Base-by-base conservation (phyloP, 2,329 filamentous ascomycete genomes). In the Sarocladium oryzae region DNA sequence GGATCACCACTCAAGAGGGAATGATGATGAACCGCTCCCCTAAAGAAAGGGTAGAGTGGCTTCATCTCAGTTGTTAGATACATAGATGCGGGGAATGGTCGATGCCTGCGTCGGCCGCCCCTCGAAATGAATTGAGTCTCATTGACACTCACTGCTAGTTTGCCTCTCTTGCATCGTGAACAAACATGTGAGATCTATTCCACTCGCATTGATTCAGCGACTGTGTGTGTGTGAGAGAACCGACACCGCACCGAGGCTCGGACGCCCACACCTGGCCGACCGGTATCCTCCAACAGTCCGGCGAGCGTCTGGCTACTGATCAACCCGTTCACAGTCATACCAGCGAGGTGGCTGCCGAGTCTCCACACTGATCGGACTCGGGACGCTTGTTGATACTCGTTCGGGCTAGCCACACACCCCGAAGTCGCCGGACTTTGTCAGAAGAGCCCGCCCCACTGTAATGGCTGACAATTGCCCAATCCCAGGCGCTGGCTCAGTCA, bases 361-460 rank as follows among this genome's bases (percentile, higher is more conserved):
- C 36, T 40, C 36, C 36, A 40, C 36, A 40, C 36, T 21, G 36
- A 40, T 40, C 36, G 36, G 36, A 40, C 36, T 40, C 36, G 36
- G 36, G 36, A 40, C 36, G 36, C 36, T 40, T 16, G 28, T 30
- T 30, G 28, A n/a, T n/a, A n/a, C n/a, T n/a, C n/a, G n/a, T n/a
- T n/a, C n/a, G n/a, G n/a, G n/a, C 36, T 21, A 20, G 10, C 16
- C 16, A n/a, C 36, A 20, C 36, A 9, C 36, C 36, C 16, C 36
- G 7, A 21, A 20, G 13, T 21, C 36, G 36, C 36, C 36, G 36
- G 16, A 40, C 18, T 40, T 15, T 16, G 33, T 40, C n/a, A 8
- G 16, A 7, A 7, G 21, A 40, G 4, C 36, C 36, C 33, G 33
- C n/a, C 16, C 7, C 16, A 40, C 7, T 13, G 7, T 20, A 16